Evolutionary conservation across 2,329 filamentous ascomycete genomes (phyloP).

Genomic region (Colletotrichum sidae): DNA sequence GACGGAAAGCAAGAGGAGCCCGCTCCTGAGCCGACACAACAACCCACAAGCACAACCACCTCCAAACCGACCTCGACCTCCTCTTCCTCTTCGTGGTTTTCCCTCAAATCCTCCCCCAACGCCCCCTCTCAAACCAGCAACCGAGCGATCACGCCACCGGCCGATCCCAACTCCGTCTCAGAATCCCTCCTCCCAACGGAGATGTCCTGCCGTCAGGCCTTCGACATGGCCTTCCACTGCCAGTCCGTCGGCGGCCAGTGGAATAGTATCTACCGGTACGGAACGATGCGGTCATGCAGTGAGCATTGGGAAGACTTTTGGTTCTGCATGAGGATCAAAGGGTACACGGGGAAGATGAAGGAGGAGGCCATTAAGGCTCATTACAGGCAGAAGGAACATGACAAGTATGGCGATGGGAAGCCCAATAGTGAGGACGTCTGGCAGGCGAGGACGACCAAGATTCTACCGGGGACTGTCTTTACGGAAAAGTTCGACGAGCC

Average conservation of each 20-base stretch:
- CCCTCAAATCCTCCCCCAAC: conserved; percentile 45
- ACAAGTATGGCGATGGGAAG: conserved; percentile 71
- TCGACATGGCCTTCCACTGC: conserved; percentile 95
- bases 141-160: conserved; percentile 40
- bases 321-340: conserved; percentile 93
- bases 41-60: conserved; percentile 37
- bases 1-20: conserved; percentile 44
- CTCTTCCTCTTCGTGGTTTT: conserved; percentile 47
- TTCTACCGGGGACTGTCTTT: conserved; percentile 63
- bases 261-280: conserved; percentile 90
- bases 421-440: conserved; percentile 92
- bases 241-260: conserved; percentile 92
- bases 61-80: conserved; percentile 43
- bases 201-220: conserved; percentile 91
- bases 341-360: conserved; percentile 68
- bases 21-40: conserved; percentile 37
- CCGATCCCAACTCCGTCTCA: conserved; percentile 60
- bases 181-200: conserved; percentile 80
- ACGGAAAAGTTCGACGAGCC: conserved; percentile 52
- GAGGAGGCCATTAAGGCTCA: conserved; percentile 73
- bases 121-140: conserved; percentile 37
- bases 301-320: conserved; percentile 95
- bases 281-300: conserved; percentile 78
- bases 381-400: conserved; percentile 74
- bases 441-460: conserved; percentile 75